A percentile compares a stretch with the other conserved stretches of the same genome.
These are phyloP conservation scores for Apophysomyces variabilis DNA, from an alignment of 371 early-diverging fungal species.

Conservation along the genomic window DNA sequence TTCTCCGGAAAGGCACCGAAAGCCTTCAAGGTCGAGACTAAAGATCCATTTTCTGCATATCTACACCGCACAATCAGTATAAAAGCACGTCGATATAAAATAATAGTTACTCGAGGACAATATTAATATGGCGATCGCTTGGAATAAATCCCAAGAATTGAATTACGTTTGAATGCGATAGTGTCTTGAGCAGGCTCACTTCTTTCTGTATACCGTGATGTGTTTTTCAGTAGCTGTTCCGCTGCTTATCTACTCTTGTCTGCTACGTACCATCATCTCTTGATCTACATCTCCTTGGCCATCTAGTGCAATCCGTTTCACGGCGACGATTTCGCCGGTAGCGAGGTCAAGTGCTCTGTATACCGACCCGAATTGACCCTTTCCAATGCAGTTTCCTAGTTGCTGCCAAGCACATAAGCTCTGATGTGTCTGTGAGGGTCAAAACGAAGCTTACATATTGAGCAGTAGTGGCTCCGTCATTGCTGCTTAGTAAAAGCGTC, in stretches of 20 bases:
- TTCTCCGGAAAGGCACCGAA: slow-evolving; percentile 94
- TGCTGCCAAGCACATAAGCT: slow-evolving; percentile 48
- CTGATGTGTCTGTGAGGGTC: not conserved
- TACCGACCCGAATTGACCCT: slow-evolving; percentile 91
- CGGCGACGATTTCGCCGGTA: slow-evolving; percentile 87
- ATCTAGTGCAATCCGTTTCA: slow-evolving; percentile 80
- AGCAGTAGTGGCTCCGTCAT: slow-evolving; percentile 27
- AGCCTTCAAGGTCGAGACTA: slow-evolving; percentile 81
- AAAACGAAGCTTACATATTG: slow-evolving; percentile 31
- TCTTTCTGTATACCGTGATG: slow-evolving; percentile 44
- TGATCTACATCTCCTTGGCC: slow-evolving; percentile 51
- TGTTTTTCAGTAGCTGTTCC: not conserved
- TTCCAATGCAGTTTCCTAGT: slow-evolving; percentile 89
- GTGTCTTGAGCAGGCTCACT: slow-evolving; percentile 69
- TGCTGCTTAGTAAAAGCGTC: slow-evolving; percentile 29
- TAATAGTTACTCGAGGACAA: slow-evolving; percentile 79
- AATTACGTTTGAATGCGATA: slow-evolving; percentile 84
- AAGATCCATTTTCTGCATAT: slow-evolving; percentile 94
- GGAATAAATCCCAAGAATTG: slow-evolving; percentile 82
- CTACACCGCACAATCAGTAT: slow-evolving; percentile 11
- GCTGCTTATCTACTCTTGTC: not conserved
- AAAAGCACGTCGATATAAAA: not conserved
- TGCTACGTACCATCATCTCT: slow-evolving; percentile 58
- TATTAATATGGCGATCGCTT: slow-evolving; percentile 73
- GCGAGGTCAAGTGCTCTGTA: slow-evolving; percentile 82